Evolutionary conservation across 768 basidiomycete species (phyloP), one percentile per base, ranked within the genome.

Genomic region (Termitomyces sp.): DNA sequence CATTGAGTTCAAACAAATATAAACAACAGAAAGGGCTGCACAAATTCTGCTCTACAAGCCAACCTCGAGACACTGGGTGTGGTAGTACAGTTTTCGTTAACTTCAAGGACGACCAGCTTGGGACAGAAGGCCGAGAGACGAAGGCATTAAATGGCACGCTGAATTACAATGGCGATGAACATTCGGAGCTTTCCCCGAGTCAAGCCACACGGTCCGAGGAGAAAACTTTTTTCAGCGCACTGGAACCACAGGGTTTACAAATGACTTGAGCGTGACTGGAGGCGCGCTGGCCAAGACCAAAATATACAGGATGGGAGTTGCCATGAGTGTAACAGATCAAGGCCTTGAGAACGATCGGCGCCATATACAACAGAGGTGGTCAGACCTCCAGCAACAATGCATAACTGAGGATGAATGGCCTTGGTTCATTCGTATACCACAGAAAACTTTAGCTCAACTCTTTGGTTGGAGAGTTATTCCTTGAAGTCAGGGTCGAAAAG

Each of bases 1-100:
- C 52, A 57, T 59, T 61, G 43, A 30, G 32, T 55, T 61, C 38
- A 58, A 63, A 63, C 53, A 63, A 45, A 24, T 33, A 58, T 52
- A 59, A 63, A 63, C 56, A 63, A 61, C 24, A 24, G 8, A 18
- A 20, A 14, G 35, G 22, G 22, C 26, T 40, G 33, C 33, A 48
- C 12, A 38, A 42, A 40, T n/a, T 28, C 13, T 33, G 16, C 26
- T 26, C 26, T 22, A 24, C 18, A 24, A 2, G 16, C 24, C 22
- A 43, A 4, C 24, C 18, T 8, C 33, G 18, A 0, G 10, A 28
- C 32, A 40, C 24, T 9, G n/a, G 40, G 22, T 18, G 16, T 18
- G 18, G 4, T 1, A 16, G 14, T 26, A 45, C 20, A 50, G 13
- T 48, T 35, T 2, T 18, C 10, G 14, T 56, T 14, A 38, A 26